Evolutionary conservation across 306 rosid species (phyloP).

Genomic region (Vigna radiata): DNA sequence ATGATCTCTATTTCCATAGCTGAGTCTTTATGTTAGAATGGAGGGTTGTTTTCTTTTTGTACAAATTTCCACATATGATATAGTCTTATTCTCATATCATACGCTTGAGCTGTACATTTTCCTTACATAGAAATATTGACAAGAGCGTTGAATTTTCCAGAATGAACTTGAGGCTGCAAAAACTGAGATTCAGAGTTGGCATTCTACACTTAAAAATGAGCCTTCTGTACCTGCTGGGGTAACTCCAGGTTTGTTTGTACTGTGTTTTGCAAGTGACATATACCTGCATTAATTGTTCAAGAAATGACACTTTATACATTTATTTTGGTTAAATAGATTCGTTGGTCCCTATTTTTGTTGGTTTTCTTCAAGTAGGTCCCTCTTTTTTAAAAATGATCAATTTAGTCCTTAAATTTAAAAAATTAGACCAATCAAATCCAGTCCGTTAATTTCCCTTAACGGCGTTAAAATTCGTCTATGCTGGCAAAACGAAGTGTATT

Average conservation of each 20-base stretch:
- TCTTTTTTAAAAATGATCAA: too few species aligned
- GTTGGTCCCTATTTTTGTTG: too few species aligned
- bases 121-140: constrained; percentile 10
- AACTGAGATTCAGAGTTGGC: constrained; percentile 82
- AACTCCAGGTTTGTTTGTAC: constrained; percentile 69
- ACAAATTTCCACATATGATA: constrained; percentile 14
- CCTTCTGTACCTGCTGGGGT: constrained; percentile 73
- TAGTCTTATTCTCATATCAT: constrained; percentile 1
- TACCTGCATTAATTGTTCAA: constrained; percentile 1
- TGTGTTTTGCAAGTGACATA: constrained; percentile 7
- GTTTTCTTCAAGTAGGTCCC: too few species aligned
- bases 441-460: too few species aligned
- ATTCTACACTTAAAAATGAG: constrained; percentile 74
- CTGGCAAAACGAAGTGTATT: too few species aligned
- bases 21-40: constrained; percentile 1
- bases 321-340: too few species aligned
- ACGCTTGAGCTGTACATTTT: constrained; percentile 20
- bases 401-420: too few species aligned
- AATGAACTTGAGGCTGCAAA: constrained; percentile 78
- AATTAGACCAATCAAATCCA: too few species aligned
- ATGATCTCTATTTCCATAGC: too few species aligned
- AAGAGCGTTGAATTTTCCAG: constrained; percentile 53
- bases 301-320: constrained; percentile 14
- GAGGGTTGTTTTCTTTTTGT: constrained; percentile 24
- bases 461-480: too few species aligned